phyloP scores from a whole-genome alignment of 2,329 filamentous ascomycete genomes.

The Xylariaceae sp. region DNA sequence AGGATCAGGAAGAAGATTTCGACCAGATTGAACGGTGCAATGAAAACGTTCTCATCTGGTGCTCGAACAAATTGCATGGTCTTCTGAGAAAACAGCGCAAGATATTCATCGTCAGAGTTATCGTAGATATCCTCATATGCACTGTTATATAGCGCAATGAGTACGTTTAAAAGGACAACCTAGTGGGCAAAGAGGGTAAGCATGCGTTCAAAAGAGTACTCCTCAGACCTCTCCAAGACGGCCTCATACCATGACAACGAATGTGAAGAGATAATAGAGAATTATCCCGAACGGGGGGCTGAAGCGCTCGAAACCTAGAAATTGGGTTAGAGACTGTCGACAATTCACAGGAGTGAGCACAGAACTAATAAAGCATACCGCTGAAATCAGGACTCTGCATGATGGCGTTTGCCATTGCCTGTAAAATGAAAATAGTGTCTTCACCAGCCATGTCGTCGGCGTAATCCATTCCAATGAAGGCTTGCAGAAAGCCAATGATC shows the following conservation, averaged over 20 bases:
- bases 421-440: conserved; percentile 71
- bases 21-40: conserved; percentile 90
- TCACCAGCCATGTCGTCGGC: conserved; percentile 68
- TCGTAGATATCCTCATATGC: conserved; percentile 94
- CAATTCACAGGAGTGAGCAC: too few relatives aligned
- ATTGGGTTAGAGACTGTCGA: too few relatives aligned
- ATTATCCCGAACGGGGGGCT: conserved; percentile 90
- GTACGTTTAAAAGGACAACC: conserved; percentile 83
- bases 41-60: conserved; percentile 97
- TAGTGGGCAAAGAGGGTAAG: not conserved
- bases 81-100: conserved; percentile 89
- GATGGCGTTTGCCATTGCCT: conserved; percentile 83
- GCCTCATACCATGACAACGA: conserved; percentile 80
- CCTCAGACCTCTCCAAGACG: not conserved
- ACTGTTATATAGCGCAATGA: conserved; percentile 95
- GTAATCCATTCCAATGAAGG: conserved; percentile 87
- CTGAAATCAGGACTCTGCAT: conserved; percentile 88
- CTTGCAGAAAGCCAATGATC: conserved; percentile 84
- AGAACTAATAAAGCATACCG: too few relatives aligned
- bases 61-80: conserved; percentile 96
- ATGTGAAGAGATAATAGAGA: conserved; percentile 96
- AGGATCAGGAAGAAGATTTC: conserved; percentile 78
- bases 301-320: conserved; percentile 78
- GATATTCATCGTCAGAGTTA: conserved; percentile 91
- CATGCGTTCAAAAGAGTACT: not conserved